A percentile compares a stretch with the other conserved stretches of the same genome.
Conservation (phyloP, 78 protist species). For the Salpingoeca rosetta region DNA sequence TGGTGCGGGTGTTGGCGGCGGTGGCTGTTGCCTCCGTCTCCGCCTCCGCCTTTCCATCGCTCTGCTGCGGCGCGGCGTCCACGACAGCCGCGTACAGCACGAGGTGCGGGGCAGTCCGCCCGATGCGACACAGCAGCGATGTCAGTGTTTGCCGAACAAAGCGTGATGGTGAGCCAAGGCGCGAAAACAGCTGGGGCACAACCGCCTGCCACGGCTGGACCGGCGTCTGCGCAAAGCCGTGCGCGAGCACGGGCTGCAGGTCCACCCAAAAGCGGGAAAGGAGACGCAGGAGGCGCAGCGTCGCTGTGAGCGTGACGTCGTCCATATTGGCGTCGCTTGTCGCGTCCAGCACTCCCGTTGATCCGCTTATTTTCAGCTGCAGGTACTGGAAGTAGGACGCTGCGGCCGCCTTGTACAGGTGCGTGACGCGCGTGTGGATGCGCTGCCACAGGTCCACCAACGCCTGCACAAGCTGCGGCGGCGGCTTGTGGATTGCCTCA, state of each 20-base stretch:
- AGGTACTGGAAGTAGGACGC: background rate
- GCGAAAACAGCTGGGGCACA: constrained; percentile 20
- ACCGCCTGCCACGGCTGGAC: background rate
- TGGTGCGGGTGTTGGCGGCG: background rate
- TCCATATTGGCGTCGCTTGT: background rate
- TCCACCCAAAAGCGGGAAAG: background rate
- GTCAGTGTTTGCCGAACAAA: background rate
- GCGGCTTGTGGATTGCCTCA: background rate
- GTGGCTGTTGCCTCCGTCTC: background rate
- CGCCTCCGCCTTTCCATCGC: too few species aligned
- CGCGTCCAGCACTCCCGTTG: background rate
- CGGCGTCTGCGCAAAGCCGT: background rate
- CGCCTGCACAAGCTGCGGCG: background rate
- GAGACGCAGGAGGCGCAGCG: constrained; percentile 12
- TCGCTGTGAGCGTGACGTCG: background rate
- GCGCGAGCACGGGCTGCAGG: background rate
- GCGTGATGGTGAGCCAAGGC: background rate
- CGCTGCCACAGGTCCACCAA: background rate
- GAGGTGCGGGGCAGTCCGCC: background rate
- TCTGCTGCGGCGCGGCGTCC: too few species aligned
- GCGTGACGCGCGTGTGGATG: background rate
- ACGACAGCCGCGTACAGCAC: background rate
- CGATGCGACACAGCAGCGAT: background rate
- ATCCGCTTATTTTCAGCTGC: background rate
- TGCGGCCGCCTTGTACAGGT: background rate